These are phyloP conservation scores for Fusarium pilosicola DNA, from an alignment of 2,329 filamentous ascomycete genomes.

Conservation along the genomic window DNA sequence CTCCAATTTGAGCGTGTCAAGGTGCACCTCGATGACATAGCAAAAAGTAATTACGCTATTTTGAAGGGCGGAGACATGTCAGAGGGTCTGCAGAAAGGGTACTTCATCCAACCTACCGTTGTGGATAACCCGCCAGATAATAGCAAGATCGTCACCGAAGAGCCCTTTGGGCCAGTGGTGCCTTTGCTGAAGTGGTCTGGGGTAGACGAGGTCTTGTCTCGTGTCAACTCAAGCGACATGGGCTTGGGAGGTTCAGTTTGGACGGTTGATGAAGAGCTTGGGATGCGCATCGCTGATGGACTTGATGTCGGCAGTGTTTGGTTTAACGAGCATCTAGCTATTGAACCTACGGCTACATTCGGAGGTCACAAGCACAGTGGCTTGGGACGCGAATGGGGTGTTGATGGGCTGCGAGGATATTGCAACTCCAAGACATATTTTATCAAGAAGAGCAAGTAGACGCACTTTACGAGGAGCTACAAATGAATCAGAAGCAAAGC, in stretches of 20 bases:
- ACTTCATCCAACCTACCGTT: neutral
- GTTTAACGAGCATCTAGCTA: slow-evolving; percentile 9
- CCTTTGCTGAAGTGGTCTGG: slow-evolving; percentile 10
- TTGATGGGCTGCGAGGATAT: slow-evolving; percentile 11
- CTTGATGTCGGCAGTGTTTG: slow-evolving; percentile 18
- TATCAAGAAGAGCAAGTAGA: neutral
- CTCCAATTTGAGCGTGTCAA: neutral
- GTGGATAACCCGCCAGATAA: slow-evolving; percentile 21
- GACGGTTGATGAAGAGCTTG: slow-evolving; percentile 1
- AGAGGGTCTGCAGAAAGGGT: neutral
- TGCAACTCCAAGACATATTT: slow-evolving; percentile 11
- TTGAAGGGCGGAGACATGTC: neutral
- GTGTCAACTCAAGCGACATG: slow-evolving; percentile 18
- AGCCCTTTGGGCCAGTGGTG: slow-evolving; percentile 21
- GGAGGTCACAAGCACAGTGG: slow-evolving; percentile 26
- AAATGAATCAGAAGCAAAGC: neutral
- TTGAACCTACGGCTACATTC: slow-evolving; percentile 6
- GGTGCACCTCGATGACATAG: neutral
- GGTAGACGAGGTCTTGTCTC: slow-evolving; percentile 5
- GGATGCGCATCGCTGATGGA: neutral
- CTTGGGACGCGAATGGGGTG: slow-evolving; percentile 13
- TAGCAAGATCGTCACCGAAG: slow-evolving; percentile 6
- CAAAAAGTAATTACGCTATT: neutral
- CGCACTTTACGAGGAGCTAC: neutral
- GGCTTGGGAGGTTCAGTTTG: slow-evolving; percentile 19